Evolutionary conservation across 805 yeast genomes (phyloP), one percentile per base, ranked within the genome.

Genomic region (Yamadazyma endophytica): DNA sequence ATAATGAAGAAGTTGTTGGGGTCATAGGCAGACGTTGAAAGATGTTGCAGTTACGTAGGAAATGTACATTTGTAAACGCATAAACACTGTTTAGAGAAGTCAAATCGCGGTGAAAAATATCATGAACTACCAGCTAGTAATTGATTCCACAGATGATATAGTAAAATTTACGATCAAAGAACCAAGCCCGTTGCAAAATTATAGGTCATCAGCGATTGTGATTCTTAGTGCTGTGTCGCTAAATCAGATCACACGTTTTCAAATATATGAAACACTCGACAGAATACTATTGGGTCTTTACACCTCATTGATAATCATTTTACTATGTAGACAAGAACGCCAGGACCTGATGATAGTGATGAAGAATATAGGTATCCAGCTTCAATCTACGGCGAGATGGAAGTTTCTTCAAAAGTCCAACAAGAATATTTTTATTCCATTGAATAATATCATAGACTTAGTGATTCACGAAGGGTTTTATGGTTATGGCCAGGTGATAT

Each of bases 381-480:
- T 71, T 8, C 47, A 55, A 12, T 49, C 64, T 13, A 41, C 51
- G 11, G 50, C 57, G 7, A 32, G 43, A 7, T 57, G 60, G 43
- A 44, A 28, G 31, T 44, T 48, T 33, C 36, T 42, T 16, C 37
- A 38, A 15, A 40, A 39, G 9, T 17, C 32, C n/a, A 41, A 47
- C 6, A 38, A 46, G 26, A 36, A 42, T 23, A 53, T 57, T 17
- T 81, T 84, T 49, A 67, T 81, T 8, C 81, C 88, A 0, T 55
- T 66, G 22, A 72, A 69, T 27, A 62, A 63, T 26, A 67, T 84
- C 31, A 68, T 73, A 4, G 90, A 83, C 50, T 52, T 84, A 8
- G 73, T 82, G 0, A 77, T 85, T 16, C 82, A 82, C 49, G 95
- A 85, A 52, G 89, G 84, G 0, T 83, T 85, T 49, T 66, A 66